These are phyloP conservation scores for Trichoderma orchidacearum DNA, from an alignment of 495 filamentous ascomycete genomes.

Conservation along the genomic window DNA sequence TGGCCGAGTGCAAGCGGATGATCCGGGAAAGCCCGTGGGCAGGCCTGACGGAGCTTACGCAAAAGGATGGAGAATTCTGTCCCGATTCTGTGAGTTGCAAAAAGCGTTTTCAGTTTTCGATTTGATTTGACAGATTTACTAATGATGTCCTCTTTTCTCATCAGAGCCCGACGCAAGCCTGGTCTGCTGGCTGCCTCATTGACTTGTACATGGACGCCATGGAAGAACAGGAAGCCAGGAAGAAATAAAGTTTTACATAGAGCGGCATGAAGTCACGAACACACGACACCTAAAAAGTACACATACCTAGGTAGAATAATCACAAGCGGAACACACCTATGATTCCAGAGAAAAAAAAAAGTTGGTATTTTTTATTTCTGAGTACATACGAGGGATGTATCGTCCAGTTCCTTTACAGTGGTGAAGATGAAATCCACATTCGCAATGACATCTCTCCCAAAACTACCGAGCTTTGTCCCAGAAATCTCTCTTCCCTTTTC, in stretches of 20 bases:
- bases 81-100: conserved; percentile 73
- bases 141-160: conserved; percentile 1
- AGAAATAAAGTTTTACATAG: neutral
- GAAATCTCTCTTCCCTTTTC: too few relatives aligned
- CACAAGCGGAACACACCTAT: too few relatives aligned
- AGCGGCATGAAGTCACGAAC: neutral
- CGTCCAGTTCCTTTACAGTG: too few relatives aligned
- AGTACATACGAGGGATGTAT: too few relatives aligned
- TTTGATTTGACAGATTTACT: conserved; percentile 5
- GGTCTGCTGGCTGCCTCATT: conserved; percentile 86
- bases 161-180: conserved; percentile 87
- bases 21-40: conserved; percentile 73
- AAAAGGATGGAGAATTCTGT: conserved; percentile 75
- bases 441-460: neutral
- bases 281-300: neutral
- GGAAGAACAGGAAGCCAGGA: conserved; percentile 19
- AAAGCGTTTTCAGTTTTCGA: neutral
- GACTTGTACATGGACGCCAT: conserved; percentile 88
- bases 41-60: conserved; percentile 84
- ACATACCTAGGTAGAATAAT: neutral
- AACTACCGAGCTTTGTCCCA: too few relatives aligned
- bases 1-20: conserved; percentile 70
- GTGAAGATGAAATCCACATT: too few relatives aligned
- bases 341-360: too few relatives aligned
- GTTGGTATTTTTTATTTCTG: too few relatives aligned